phyloP scores from a whole-genome alignment of 2,329 filamentous ascomycete genomes.

The Aspergillus sp. region DNA sequence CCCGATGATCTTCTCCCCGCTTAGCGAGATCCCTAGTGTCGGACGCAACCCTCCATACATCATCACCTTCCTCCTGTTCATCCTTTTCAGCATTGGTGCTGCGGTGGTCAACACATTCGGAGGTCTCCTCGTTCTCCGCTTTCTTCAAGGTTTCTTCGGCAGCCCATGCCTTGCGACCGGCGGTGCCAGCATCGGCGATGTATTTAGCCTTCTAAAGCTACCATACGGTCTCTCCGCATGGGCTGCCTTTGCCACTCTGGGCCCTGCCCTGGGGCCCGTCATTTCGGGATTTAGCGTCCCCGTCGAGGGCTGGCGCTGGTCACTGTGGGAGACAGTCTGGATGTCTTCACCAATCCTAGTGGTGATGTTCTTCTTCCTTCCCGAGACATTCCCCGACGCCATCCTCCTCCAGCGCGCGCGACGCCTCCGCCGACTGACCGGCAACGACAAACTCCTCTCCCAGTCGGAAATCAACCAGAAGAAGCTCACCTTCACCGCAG shows the following conservation, averaged over 20 bases:
- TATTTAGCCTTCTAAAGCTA: conserved; percentile 2
- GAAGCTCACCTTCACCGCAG: conserved; percentile 7
- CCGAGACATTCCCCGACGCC: conserved; percentile 62
- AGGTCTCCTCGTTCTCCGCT: conserved; percentile 11
- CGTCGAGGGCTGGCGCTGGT: conserved; percentile 28
- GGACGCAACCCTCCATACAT: conserved; percentile 8
- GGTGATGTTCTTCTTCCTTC: conserved; percentile 62
- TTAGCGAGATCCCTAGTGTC: conserved; percentile 7
- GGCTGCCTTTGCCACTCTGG: conserved; percentile 50
- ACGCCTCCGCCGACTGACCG: conserved; percentile 62
- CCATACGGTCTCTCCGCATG: conserved; percentile 43
- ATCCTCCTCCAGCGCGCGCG: conserved; percentile 63
- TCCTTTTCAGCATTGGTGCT: conserved; percentile 3
- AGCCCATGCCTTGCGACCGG: conserved; percentile 9
- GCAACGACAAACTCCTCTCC: conserved; percentile 54
- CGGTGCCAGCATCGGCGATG: conserved; percentile 2
- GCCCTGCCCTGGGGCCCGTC: conserved; percentile 61
- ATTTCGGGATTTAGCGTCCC: conserved; percentile 63
- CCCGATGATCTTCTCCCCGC: conserved; percentile 7
- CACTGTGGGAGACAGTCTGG: conserved; percentile 24
- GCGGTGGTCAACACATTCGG: conserved; percentile 6
- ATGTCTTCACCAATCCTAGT: conserved; percentile 54
- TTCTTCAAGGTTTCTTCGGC: conserved; percentile 14
- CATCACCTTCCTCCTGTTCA: conserved; percentile 1
- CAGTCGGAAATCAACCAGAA: conserved; percentile 61